Base-by-base conservation (phyloP, 176 grass and related monocot genomes). In the Eremochloa ophiuroides region DNA sequence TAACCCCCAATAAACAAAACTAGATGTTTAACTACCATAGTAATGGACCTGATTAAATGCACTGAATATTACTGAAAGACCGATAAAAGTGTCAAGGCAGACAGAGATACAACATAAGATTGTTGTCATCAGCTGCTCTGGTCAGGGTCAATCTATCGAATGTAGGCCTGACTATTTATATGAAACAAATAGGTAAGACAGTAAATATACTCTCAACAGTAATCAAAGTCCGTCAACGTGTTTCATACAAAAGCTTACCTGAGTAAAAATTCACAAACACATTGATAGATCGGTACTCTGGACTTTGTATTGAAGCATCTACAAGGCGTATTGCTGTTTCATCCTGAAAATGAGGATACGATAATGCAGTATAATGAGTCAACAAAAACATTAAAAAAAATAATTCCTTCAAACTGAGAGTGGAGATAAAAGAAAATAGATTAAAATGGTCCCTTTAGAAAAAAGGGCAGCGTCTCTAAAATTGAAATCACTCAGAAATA, bases 231-330 rank as follows among this genome's bases (percentile, higher is more conserved):
- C 12, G 1, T 15, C 40, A 43, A 70, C 38, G 7, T 53, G 16
- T 69, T 40, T 10, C 50, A 70, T n/a, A 50, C 2, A 56, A 74
- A 56, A 82, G 16, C 26, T 77, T 87, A 95, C 92, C 82, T 76
- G 95, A 98, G 77, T 93, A 98, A 34, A 98, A 98, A 77, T 98
- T 89, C 22, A 98, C 95, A 84, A 95, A 95, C 30, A 98, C 79
- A 41, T 93, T 98, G 80, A 95, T 94, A 48, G 88, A 85, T 39
- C 92, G 84, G 61, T 94, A 98, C 66, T 98, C 95, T 4, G 92
- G 74, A 79, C 66, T 91, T 84, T 89, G 87, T 84, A 93, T 85
- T 53, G 90, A 89, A 85, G 85, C 80, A 61, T 93, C 87, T 83
- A 85, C 88, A 81, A 98, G 71, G 43, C 95, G 88, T 26, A 33